Base-by-base conservation (phyloP, 768 basidiomycete genomes). In the Podaxis sp. region DNA sequence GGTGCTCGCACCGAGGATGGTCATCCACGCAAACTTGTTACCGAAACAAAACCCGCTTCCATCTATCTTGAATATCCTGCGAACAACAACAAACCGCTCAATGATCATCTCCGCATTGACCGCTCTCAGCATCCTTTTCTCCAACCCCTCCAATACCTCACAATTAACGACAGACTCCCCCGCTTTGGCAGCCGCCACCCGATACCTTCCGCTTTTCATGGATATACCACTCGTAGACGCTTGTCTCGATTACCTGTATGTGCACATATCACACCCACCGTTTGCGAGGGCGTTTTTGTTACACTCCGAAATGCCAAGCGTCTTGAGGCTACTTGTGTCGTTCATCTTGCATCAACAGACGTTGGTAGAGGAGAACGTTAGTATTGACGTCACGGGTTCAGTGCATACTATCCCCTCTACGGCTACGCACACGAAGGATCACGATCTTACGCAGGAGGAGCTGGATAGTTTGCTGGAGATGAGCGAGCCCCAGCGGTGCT, bases 241-340 rank as follows among this genome's bases (percentile, higher is more conserved):
- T 5, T 86, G 84, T 57, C 70, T 94, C 50, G 91, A 89, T 72
- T 92, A 87, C 69, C 70, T 94, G 13, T 91, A 91, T 69, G 77
- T 83, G 6, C 90, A 93, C 71, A 77, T 94, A 22, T 89, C 91
- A 4, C 81, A 90, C 69, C 83, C 87, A 7, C 75, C 87, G 6
- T 87, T 91, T 84, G 86, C 89, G 19, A 89, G 90, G 67, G 85
- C 87, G 5, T 93, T 94, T 69, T 75, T 94, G 49, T 79, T 88
- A 17, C 87, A 88, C 69, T 78, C 83, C 1, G 81, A 86, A 55
- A 88, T 94, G 85, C 82, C 87, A 3, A 83, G 82, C 43, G 86
- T 89, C 8, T 75, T 93, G 52, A 86, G 82, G 64, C 71, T 94
- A 1, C 81, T 92, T 15, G 85, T 87, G 6, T 85, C 81, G 51